These are phyloP conservation scores for Boletus rubescentipes DNA, from an alignment of 768 basidiomycete species.

Conservation along the genomic window DNA sequence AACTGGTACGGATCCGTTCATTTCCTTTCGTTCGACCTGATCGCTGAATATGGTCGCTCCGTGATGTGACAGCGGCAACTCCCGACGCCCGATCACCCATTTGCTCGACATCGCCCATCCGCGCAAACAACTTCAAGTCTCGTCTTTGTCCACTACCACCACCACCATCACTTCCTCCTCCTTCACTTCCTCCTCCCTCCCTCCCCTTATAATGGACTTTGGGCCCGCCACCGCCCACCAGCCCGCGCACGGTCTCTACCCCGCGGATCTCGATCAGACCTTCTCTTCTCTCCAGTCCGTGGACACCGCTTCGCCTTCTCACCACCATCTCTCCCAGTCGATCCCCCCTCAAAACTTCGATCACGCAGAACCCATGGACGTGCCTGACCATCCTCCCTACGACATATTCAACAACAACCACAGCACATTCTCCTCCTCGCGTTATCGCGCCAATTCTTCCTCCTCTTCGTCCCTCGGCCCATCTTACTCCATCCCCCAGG, in stretches of 20 bases:
- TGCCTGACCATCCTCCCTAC: slow-evolving; percentile 58
- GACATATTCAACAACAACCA: slow-evolving; percentile 59
- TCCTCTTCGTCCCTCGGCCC: slow-evolving; percentile 69
- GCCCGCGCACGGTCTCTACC: slow-evolving; percentile 43
- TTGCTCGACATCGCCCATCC: slow-evolving; percentile 39
- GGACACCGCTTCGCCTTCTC: slow-evolving; percentile 38
- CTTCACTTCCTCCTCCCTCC: slow-evolving; percentile 33
- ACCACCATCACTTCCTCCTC: slow-evolving; percentile 28
- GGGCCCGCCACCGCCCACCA: slow-evolving; percentile 37
- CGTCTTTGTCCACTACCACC: slow-evolving; percentile 37
- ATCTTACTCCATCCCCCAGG: slow-evolving; percentile 51
- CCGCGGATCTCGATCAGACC: slow-evolving; percentile 56
- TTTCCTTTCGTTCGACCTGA: slow-evolving; percentile 17
- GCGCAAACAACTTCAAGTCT: slow-evolving; percentile 28
- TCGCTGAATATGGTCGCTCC: slow-evolving; percentile 43
- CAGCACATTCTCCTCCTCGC: slow-evolving; percentile 49
- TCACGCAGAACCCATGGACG: slow-evolving; percentile 54
- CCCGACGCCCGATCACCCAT: slow-evolving; percentile 58
- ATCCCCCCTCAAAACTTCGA: slow-evolving; percentile 45
- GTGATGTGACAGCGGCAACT: slow-evolving; percentile 45
- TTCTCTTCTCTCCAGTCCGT: slow-evolving; percentile 48
- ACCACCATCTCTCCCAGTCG: slow-evolving; percentile 33
- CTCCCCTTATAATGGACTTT: slow-evolving; percentile 55
- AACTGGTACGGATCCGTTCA: slow-evolving; percentile 32
- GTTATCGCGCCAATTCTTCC: slow-evolving; percentile 71